Conservation (phyloP, 306 rosid genomes). For the Mimosa pudica region DNA sequence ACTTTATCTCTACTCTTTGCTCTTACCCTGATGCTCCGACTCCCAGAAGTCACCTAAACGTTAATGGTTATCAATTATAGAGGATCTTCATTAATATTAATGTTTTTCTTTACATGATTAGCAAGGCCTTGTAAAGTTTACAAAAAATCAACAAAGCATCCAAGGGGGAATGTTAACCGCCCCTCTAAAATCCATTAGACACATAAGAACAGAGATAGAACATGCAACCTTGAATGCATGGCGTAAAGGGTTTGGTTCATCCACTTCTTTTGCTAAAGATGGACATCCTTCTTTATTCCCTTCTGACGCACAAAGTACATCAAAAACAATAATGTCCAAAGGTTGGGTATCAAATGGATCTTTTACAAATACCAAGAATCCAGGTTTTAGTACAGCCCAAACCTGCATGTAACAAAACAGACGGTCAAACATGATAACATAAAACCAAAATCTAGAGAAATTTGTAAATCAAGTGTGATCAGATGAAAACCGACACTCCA, state of each 20-base stretch:
- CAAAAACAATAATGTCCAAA: conserved; percentile 92
- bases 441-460: conserved; percentile 14
- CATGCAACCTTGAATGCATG: conserved; percentile 79
- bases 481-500: conserved; percentile 23
- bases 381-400: conserved; percentile 98
- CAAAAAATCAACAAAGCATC: conserved; percentile 12
- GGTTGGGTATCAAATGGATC: conserved; percentile 90
- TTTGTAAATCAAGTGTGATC: background rate
- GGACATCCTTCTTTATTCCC: conserved; percentile 84
- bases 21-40: conserved; percentile 76
- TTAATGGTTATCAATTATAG: conserved; percentile 35
- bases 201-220: conserved; percentile 30
- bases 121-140: conserved; percentile 3
- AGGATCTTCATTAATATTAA: conserved; percentile 20
- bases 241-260: conserved; percentile 87
- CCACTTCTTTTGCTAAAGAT: conserved; percentile 76
- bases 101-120: conserved; percentile 6
- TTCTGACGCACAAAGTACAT: conserved; percentile 80
- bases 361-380: conserved; percentile 90
- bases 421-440: conserved; percentile 23
- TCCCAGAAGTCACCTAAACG: conserved; percentile 83
- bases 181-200: conserved; percentile 5
- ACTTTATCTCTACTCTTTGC: conserved; percentile 68
- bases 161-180: conserved; percentile 25
- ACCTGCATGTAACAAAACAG: conserved; percentile 58